These are phyloP conservation scores for Anastatica hierochuntica DNA, from an alignment of 345 rosid species.

Conservation along the genomic window DNA sequence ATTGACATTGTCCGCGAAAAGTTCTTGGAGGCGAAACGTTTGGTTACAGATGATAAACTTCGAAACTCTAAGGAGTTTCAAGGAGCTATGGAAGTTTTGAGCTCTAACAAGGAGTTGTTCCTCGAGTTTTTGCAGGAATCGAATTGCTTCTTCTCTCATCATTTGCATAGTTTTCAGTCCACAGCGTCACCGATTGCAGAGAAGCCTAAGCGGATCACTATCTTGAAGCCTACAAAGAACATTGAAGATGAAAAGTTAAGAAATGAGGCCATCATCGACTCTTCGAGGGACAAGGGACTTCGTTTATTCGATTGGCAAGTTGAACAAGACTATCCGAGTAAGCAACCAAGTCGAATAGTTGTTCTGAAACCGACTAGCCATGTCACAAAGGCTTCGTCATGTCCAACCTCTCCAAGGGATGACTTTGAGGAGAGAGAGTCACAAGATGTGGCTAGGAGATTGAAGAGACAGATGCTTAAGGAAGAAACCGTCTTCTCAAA, in stretches of 20 bases:
- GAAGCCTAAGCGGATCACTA: slow-evolving; percentile 59
- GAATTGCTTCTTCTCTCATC: slow-evolving; percentile 53
- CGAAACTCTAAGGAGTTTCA: slow-evolving; percentile 74
- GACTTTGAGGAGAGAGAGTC: slow-evolving; percentile 41
- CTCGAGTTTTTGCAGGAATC: slow-evolving; percentile 76
- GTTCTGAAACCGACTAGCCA: slow-evolving; percentile 64
- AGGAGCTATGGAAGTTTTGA: slow-evolving; percentile 77
- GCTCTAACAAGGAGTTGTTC: slow-evolving; percentile 65
- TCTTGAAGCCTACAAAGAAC: slow-evolving; percentile 68
- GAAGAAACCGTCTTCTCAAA: slow-evolving; percentile 74
- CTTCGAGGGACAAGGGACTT: slow-evolving; percentile 31
- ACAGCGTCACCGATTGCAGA: slow-evolving; percentile 40
- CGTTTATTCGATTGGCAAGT: slow-evolving; percentile 25
- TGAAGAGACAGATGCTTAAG: slow-evolving; percentile 35
- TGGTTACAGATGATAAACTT: slow-evolving; percentile 75
- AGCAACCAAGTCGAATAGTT: slow-evolving; percentile 63
- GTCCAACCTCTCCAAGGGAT: slow-evolving; percentile 43
- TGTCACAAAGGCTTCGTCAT: slow-evolving; percentile 38
- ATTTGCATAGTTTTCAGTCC: slow-evolving; percentile 36
- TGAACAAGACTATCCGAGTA: slow-evolving; percentile 40
- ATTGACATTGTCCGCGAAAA: slow-evolving; percentile 79
- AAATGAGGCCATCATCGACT: slow-evolving; percentile 29
- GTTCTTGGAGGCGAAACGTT: slow-evolving; percentile 79
- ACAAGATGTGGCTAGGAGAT: slow-evolving; percentile 42
- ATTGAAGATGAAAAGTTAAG: slow-evolving; percentile 34